Base-by-base conservation (phyloP, 1,284 basidiomycete species). In the Ceratobasidium sp. region DNA sequence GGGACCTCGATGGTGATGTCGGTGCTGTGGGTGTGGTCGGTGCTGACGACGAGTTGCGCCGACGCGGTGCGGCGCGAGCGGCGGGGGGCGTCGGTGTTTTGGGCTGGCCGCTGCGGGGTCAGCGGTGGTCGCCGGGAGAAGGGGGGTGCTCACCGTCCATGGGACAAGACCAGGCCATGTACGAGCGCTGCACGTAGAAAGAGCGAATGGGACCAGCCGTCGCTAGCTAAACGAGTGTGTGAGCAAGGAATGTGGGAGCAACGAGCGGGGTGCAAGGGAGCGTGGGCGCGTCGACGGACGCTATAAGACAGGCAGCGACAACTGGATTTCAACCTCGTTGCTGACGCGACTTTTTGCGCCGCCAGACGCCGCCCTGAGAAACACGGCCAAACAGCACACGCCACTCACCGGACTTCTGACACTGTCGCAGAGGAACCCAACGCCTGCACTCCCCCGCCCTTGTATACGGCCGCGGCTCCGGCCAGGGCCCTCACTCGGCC, bases 161-260 rank as follows among this genome's bases (percentile, higher is more conserved):
- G 55, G 73, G 75, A 75, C 77, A 78, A 76, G 77, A 76, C 78
- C 77, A 79, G 75, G 77, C 75, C 73, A 76, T 73, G 71, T 65
- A 71, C 74, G 74, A 62, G 39, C 78, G 74, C 39, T 77, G 50
- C 69, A 76, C 72, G 59, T 77, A 76, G 73, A 75, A 75, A 69
- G 71, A 57, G 58, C n/a, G 23, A 57, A 50, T 70, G 55, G 28
- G 70, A 41, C 58, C 67, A 61, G 60, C 57, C 59, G 58, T 62
- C 58, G 52, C 58, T 26, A n/a, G 53, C 57, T 58, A 26, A 26
- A n/a, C n/a, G 39, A 53, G 46, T 21, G n/a, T 18, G 64, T 32
- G 4, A 48, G 21, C 46, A 50, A 39, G 2, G 3, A 62, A 43
- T 50, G 34, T 8, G 58, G 10, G 28, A 58, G 36, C 57, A 61